phyloP scores from a whole-genome alignment of 2,329 filamentous ascomycete genomes.

The Alternaria incomplexa region DNA sequence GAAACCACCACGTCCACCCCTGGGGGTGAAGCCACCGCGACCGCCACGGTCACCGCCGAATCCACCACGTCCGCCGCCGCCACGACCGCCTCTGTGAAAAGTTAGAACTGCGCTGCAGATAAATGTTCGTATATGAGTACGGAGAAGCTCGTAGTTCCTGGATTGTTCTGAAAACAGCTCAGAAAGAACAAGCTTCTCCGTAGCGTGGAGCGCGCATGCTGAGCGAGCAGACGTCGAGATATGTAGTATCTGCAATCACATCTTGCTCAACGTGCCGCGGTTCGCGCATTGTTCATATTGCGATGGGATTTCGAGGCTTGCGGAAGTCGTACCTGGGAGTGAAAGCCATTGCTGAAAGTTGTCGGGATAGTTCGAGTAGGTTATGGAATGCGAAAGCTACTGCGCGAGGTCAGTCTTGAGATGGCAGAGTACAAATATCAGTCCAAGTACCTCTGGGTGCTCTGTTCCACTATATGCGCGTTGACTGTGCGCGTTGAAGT shows the following conservation, averaged over 20 bases:
- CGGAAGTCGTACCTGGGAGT: conserved; percentile 35
- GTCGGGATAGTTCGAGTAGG: conserved; percentile 4
- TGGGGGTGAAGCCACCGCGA: conserved; percentile 28
- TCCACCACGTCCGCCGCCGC: conserved; percentile 10
- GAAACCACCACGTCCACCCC: conserved; percentile 46
- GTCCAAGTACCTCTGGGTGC: not conserved
- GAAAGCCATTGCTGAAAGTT: conserved; percentile 34
- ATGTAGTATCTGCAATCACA: not conserved
- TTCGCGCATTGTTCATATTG: not conserved
- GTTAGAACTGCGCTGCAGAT: conserved; percentile 10
- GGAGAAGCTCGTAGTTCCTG: not conserved
- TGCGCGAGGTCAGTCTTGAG: conserved; percentile 8
- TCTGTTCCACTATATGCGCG: conserved; percentile 9
- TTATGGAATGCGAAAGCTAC: conserved; percentile 20
- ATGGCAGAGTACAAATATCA: not conserved
- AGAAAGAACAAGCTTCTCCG: not conserved
- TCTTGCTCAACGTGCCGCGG: not conserved
- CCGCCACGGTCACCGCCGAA: conserved; percentile 13
- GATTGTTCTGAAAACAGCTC: not conserved
- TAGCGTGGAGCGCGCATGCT: not conserved
- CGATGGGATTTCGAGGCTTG: not conserved
- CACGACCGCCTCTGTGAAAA: conserved; percentile 11
- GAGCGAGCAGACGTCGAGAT: not conserved
- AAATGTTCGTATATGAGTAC: not conserved
- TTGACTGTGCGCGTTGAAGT: conserved; percentile 20